Evolutionary conservation across 768 basidiomycete genomes (phyloP), one percentile per base, ranked within the genome.

Genomic region (Pilatotrama ljubarskyi): DNA sequence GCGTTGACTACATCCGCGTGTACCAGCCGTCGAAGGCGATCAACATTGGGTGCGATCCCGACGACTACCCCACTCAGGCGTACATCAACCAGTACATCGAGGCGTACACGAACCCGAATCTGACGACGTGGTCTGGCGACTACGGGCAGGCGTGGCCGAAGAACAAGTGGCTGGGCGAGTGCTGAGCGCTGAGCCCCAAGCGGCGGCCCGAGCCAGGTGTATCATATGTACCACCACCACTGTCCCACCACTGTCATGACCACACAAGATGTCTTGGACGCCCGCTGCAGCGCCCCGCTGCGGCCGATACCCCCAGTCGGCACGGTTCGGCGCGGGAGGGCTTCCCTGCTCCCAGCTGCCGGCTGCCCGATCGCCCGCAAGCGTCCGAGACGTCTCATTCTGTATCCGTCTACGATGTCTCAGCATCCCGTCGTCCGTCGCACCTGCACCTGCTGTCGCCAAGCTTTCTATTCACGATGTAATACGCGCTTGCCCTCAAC

Each of bases 11-110:
- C 76, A 84, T 98, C 55, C 84, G 95, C 22, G 91, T 98, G 8
- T 98, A 97, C 73, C 95, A 97, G 70, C 84, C 84, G 2, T 76
- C 80, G 68, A 72, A 83, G 62, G 70, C 80, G 29, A 78, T 84
- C 58, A 95, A 94, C 70, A 80, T 93, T 51, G 94, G 95, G 15
- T 98, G 95, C 69, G 87, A 91, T 69, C 95, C 95, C 13, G 68
- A 74, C 44, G 81, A 84, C 43, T 89, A 82, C 71, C 95, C 96
- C 0, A 98, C 96, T 0, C 74, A 81, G 50, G 79, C 80, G 13
- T 98, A 98, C 72, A 98, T 96, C 71, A 76, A 87, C 48, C 72
- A 83, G 83, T 82, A 84, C 68, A 69, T 82, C 25, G 84, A 85
- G 51, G 90, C 90, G n/a, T 96, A 95, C 73, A 84, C 79, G 46